Evolutionary conservation across 1,284 basidiomycete species (phyloP), one percentile per base, ranked within the genome.

Genomic region (Peniophora sp.): DNA sequence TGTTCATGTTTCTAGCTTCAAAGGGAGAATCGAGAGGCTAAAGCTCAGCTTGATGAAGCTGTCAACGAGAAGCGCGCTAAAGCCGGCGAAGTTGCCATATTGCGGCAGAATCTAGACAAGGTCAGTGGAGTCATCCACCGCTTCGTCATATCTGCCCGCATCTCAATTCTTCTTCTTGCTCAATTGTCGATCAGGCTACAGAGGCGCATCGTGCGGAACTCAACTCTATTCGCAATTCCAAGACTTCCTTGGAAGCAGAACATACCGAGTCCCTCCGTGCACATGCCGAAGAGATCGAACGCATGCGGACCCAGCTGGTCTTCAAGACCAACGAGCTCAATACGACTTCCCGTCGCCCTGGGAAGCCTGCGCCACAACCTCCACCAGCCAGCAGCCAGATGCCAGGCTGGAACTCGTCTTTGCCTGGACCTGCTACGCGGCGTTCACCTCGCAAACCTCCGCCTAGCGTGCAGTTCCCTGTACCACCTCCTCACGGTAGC

Each of bases 321-420:
- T 89, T 90, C 69, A 85, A 79, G 83, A 83, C 85, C 75, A 83
- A 86, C 55, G 87, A 89, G 62, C 54, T 83, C 22, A 85, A 88
- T 56, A 74, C 76, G 5, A 70, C 78, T 11, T 59, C 66, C 25
- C 76, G 79, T n/a, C 83, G 73, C 59, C 66, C 71, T 3, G 66
- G 74, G 19, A 60, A 63, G 53, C 70, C 78, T 12, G 62, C 65
- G 16, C 72, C 71, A 20, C 38, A 41, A 20, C 38, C n/a, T 20
- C 38, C 68, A 6, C 65, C 72, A 17, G 27, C 14, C 17, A 36
- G 47, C 3, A 62, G 68, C 20, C 72, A 75, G 54, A 72, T 71
- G 52, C 70, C 68, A 35, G 60, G 59, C 34, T 72, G 70, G 62
- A 68, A 61, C 58, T 50, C 52, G 49, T 17, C 34, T 39, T 53